Evolutionary conservation across 2,329 filamentous ascomycete species (phyloP).

Genomic region (Epicoccum sorghinum): DNA sequence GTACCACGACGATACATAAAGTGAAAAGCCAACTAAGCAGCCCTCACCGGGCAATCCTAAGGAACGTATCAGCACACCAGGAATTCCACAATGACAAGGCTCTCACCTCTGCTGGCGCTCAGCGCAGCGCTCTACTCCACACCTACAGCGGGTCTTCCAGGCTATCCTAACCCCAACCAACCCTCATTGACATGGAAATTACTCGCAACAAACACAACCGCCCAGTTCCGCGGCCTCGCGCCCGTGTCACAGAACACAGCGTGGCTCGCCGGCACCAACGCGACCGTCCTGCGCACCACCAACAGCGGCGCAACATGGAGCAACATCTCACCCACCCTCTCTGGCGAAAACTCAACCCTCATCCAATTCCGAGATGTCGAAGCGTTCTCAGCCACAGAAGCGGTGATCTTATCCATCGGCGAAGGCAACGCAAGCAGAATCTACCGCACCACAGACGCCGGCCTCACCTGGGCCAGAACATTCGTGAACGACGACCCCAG

Average conservation of each 20-base stretch:
- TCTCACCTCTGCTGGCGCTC: neutral
- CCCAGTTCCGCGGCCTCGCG: conserved; percentile 36
- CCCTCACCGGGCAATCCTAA: no score
- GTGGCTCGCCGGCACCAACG: conserved; percentile 36
- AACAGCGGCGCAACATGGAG: conserved; percentile 31
- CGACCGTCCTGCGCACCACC: conserved; percentile 35
- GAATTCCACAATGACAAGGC: no score
- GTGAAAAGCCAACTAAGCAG: no score
- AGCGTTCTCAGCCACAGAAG: conserved; percentile 27
- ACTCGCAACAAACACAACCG: conserved; percentile 31
- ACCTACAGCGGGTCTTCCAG: neutral
- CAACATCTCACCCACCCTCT: conserved; percentile 31
- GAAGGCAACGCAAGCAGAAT: conserved; percentile 31
- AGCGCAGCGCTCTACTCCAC: neutral
- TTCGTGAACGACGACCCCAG: conserved; percentile 33
- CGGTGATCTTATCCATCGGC: conserved; percentile 35
- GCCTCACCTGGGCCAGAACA: conserved; percentile 27
- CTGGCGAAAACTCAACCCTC: conserved; percentile 25
- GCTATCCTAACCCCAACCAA: neutral
- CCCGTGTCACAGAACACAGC: conserved; percentile 24
- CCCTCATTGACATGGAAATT: conserved; percentile 25
- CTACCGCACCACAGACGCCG: conserved; percentile 30
- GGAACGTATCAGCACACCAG: no score
- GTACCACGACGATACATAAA: no score
- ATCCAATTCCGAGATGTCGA: conserved; percentile 40